Evolutionary conservation across 306 rosid genomes (phyloP).

Genomic region (Lupinus albus): DNA sequence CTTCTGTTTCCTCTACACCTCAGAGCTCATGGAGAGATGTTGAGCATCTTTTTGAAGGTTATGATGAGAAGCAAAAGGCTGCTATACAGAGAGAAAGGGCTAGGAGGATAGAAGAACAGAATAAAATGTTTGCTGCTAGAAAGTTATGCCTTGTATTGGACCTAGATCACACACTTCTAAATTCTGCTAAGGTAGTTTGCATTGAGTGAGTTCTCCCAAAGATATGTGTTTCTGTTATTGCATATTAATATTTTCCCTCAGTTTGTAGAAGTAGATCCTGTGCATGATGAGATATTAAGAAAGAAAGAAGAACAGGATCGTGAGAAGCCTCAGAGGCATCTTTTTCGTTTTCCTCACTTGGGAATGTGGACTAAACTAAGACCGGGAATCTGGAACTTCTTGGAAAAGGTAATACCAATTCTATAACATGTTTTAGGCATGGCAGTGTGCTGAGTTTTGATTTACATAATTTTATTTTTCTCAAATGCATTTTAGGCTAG

Average conservation of each 20-base stretch:
- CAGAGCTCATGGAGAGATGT: conserved; percentile 80
- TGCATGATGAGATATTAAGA: conserved; percentile 89
- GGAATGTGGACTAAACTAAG: conserved; percentile 99
- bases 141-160: conserved; percentile 97
- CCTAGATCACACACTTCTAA: conserved; percentile 96
- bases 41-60: conserved; percentile 87
- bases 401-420: conserved; percentile 76
- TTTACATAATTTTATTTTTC: conserved; percentile 24
- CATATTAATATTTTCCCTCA: conserved; percentile 48
- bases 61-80: conserved; percentile 87
- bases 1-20: conserved; percentile 53
- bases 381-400: conserved; percentile 95
- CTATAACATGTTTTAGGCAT: conserved; percentile 4
- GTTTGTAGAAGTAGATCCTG: conserved; percentile 95
- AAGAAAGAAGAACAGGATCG: conserved; percentile 91
- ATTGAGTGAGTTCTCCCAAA: conserved; percentile 31
- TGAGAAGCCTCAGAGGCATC: conserved; percentile 75
- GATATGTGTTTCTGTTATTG: conserved; percentile 30
- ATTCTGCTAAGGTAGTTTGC: conserved; percentile 92
- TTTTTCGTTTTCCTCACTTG: conserved; percentile 94
- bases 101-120: conserved; percentile 92
- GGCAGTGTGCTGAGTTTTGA: conserved; percentile 34
- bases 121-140: conserved; percentile 84
- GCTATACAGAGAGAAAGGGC: conserved; percentile 95
- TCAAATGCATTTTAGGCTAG: conserved; percentile 73